Base-by-base conservation (phyloP, 768 basidiomycete genomes). In the Panaeolus papilionaceus region DNA sequence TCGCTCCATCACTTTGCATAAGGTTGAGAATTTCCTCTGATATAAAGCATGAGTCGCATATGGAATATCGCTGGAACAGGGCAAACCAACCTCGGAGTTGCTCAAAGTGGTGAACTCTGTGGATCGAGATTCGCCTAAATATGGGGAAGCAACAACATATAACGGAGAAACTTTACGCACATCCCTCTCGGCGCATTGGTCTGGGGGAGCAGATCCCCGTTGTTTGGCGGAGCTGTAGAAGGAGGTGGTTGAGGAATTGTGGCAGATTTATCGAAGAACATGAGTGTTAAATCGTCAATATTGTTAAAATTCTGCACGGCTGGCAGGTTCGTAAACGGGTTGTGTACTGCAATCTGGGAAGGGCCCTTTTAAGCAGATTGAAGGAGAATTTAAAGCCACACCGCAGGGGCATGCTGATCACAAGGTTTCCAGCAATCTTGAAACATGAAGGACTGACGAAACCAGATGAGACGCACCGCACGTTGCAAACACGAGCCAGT, bases 11-110 rank as follows among this genome's bases (percentile, higher is more conserved):
- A 64, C 72, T 77, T 18, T 73, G 73, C 61, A 83, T 68, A 39
- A 85, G 75, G 51, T 67, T 75, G 42, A 74, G 71, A 62, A 85
- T 79, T 69, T 84, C 81, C 45, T 74, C 85, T 86, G 63, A 58
- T 49, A 66, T 42, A 47, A 51, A 9, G 38, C 12, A 39, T 65
- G 45, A 64, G 70, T 47, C 23, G 38, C 12, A 40, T 26, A 12
- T 40, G 4, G 33, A 18, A 51, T 23, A 33, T 33, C 23, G 54
- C n/a, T 14, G 18, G 38, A 20, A 64, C 5, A 58, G 16, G 37
- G n/a, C 8, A 42, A 63, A 68, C 70, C 44, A 74, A 81, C 82
- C 76, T 72, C 78, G 78, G 62, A 83, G 70, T 65, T 80, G 78
- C 49, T 82, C 79, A 71, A 83, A 77, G 68, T 69, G 77, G 40